Evolutionary conservation across 208 protist species (phyloP).

Genomic region (Jaenimonas drosophilae): DNA sequence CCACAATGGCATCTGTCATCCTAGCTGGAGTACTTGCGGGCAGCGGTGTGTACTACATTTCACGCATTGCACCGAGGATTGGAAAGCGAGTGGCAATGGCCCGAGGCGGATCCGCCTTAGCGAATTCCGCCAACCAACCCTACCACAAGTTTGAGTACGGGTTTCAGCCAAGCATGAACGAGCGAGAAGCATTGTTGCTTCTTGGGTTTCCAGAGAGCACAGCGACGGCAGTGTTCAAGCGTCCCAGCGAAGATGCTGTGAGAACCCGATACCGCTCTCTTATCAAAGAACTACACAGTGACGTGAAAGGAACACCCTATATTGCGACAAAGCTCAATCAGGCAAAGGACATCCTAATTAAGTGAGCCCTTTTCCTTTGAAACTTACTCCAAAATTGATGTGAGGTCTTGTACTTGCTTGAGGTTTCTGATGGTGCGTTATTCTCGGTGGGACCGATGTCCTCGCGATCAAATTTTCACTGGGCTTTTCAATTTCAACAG

Average conservation of each 20-base stretch:
- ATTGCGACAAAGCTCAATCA: constrained; percentile 81
- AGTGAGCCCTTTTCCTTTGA: constrained; percentile 9
- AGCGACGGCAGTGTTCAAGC: constrained; percentile 10
- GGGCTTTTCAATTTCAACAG: too few species aligned
- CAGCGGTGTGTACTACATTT: constrained; percentile 39
- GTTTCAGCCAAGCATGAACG: constrained; percentile 52
- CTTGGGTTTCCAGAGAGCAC: constrained; percentile 40
- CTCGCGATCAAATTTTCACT: too few species aligned
- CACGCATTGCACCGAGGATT: constrained; percentile 40
- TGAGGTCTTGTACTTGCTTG: too few species aligned
- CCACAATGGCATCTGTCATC: constrained; percentile 22
- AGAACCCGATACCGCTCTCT: constrained; percentile 50
- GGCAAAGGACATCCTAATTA: constrained; percentile 44
- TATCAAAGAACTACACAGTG: constrained; percentile 73
- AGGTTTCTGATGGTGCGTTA: too few species aligned
- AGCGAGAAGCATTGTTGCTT: constrained; percentile 52
- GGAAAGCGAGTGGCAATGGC: constrained; percentile 23
- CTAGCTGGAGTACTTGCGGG: constrained; percentile 27
- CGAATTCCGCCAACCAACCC: not conserved
- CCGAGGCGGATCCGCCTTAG: not conserved
- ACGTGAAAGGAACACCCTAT: constrained; percentile 55
- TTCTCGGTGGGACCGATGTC: too few species aligned
- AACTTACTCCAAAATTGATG: too few species aligned
- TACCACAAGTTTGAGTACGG: constrained; percentile 57
- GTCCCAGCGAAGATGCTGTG: constrained; percentile 40